A percentile compares a stretch with the other conserved stretches of the same genome.
phyloP scores from a whole-genome alignment of 2,329 filamentous ascomycete genomes.

The Xylariaceae sp. region DNA sequence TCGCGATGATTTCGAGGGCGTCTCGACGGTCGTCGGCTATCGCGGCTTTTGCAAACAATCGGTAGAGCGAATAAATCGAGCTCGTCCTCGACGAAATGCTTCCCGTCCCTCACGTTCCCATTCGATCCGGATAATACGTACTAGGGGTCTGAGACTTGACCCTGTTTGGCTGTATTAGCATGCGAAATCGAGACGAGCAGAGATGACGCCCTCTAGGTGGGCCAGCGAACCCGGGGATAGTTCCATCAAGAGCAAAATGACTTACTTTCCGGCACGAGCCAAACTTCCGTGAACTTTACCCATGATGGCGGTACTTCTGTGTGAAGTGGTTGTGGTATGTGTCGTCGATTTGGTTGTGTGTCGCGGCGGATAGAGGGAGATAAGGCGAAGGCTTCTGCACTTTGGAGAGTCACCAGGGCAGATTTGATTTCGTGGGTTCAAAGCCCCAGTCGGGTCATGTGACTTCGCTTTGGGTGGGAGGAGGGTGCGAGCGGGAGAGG shows the following conservation, averaged over 20 bases:
- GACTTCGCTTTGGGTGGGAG: slow-evolving; percentile 8
- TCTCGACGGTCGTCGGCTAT: neutral
- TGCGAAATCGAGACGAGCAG: slow-evolving; percentile 32
- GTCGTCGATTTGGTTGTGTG: slow-evolving; percentile 8
- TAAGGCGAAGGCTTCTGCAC: slow-evolving; percentile 3
- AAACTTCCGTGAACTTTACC: slow-evolving; percentile 39
- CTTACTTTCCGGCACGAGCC: slow-evolving; percentile 78
- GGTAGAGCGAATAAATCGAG: neutral
- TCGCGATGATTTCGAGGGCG: neutral
- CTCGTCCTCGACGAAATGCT: neutral
- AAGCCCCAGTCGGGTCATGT: slow-evolving; percentile 17
- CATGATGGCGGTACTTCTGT: slow-evolving; percentile 29
- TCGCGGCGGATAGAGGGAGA: slow-evolving; percentile 4
- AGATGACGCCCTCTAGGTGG: slow-evolving; percentile 46
- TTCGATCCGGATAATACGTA: slow-evolving; percentile 42
- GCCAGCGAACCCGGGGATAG: slow-evolving; percentile 24
- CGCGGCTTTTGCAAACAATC: neutral
- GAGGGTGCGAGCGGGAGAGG: neutral
- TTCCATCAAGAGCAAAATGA: slow-evolving; percentile 39
- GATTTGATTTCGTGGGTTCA: slow-evolving; percentile 18
- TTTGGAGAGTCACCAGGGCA: slow-evolving; percentile 6
- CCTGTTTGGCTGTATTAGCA: slow-evolving; percentile 27
- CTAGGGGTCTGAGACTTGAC: slow-evolving; percentile 95
- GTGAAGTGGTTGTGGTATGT: slow-evolving; percentile 21
- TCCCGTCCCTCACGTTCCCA: neutral